Base-by-base conservation (phyloP, 1,284 basidiomycete species). In the Sporisorium sorghi region DNA sequence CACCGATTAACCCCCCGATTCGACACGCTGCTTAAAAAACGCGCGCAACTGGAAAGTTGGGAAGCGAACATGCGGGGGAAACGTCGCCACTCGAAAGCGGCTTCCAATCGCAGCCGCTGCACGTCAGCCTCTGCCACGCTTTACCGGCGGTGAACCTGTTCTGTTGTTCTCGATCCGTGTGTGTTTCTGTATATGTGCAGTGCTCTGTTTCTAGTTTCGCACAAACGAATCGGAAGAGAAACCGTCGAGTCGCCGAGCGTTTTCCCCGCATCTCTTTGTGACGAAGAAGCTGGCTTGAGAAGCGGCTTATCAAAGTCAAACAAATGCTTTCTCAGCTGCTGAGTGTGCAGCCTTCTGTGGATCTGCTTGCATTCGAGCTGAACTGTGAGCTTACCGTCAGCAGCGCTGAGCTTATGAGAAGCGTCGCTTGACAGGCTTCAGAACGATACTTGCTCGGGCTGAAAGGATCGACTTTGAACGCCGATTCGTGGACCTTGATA, bases 31-130 rank as follows among this genome's bases (percentile, higher is more conserved):
- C 37, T 40, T 40, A 19, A 40, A 40, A 40, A 40, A n/a, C n/a
- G n/a, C n/a, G n/a, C 37, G 37, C 37, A 37, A 5, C 15, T 37
- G 35, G 35, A 37, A 2, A 19, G 37, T 7, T 40, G n/a, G 17
- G 37, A 40, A 17, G 37, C 37, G 37, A 40, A 40, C n/a, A 40
- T 40, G 37, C 37, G 37, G 37, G 37, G 37, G 19, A 40, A 40
- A 10, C 35, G 35, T 37, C 35, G 35, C 37, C 37, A n/a, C 37
- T n/a, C n/a, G 37, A 40, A 7, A 9, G 9, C 33, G 33, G 33
- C 33, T 35, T 35, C 35, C 5, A 12, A 35, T 12, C 14, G 33
- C 6, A 6, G 10, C 8, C 37, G 37, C 37, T 40, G 37, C 37
- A 40, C n/a, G 37, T 40, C 37, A 40, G n/a, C 19, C 37, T 40